These are phyloP conservation scores for Dentipellis sp. DNA, from an alignment of 768 basidiomycete genomes.

Conservation along the genomic window DNA sequence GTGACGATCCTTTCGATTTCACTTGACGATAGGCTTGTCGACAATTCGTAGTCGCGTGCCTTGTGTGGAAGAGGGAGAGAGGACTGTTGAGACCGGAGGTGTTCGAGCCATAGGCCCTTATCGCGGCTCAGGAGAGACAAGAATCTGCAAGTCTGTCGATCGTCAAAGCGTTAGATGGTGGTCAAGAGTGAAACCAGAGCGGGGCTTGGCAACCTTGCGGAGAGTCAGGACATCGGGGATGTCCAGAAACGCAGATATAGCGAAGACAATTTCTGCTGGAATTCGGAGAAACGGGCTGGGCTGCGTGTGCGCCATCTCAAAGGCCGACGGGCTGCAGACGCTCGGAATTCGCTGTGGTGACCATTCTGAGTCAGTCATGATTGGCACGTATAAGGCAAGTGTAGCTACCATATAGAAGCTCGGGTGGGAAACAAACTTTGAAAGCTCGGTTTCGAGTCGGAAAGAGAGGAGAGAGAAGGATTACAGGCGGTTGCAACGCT, in stretches of 20 bases:
- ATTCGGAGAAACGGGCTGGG: background rate
- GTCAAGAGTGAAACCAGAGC: background rate
- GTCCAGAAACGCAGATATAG: background rate
- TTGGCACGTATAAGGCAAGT: too few species aligned
- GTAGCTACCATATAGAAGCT: too few species aligned
- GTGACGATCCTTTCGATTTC: background rate
- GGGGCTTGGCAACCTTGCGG: background rate
- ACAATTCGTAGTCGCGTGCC: background rate
- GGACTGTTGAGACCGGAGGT: background rate
- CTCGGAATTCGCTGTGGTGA: background rate
- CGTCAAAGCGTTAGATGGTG: too few species aligned
- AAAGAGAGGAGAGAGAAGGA: too few species aligned
- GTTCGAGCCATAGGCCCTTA: background rate
- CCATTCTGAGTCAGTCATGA: too few species aligned
- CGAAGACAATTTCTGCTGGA: constrained; percentile 1
- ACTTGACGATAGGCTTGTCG: background rate
- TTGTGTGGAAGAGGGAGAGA: background rate
- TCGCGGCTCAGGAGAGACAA: background rate
- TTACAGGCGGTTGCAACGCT: too few species aligned
- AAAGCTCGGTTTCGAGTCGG: too few species aligned
- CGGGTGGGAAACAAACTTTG: too few species aligned
- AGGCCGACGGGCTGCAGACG: background rate
- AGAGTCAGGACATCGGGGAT: background rate
- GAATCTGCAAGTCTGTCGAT: background rate
- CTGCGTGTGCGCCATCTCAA: background rate